phyloP scores from a whole-genome alignment of 169 alveolate genomes.

The Pseudocohnilembus persalinus region DNA sequence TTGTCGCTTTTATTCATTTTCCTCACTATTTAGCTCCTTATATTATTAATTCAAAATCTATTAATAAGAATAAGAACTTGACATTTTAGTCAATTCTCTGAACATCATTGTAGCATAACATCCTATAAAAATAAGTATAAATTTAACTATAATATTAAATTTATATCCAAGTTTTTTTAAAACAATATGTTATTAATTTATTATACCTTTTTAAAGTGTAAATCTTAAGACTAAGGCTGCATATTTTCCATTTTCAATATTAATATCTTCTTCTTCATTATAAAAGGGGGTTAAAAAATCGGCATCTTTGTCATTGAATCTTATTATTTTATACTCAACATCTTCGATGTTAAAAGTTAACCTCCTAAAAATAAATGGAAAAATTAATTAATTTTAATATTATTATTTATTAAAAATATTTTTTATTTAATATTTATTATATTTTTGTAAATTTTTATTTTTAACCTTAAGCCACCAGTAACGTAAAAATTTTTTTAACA shows the following conservation, averaged over 20 bases:
- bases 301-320: constrained; percentile 62
- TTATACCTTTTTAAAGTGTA: constrained; percentile 47
- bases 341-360: constrained; percentile 60
- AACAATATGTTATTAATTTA: too few species aligned
- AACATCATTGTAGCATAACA: constrained; percentile 86
- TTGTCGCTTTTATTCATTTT: too few species aligned
- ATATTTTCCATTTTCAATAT: constrained; percentile 34
- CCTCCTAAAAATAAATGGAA: constrained; percentile 48
- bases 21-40: neutral
- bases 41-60: too few species aligned
- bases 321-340: constrained; percentile 63
- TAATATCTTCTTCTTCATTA: constrained; percentile 35
- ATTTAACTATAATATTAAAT: constrained; percentile 58
- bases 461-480: neutral
- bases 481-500: too few species aligned
- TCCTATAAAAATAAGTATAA: neutral
- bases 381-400: too few species aligned
- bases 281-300: constrained; percentile 77
- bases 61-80: neutral
- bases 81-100: constrained; percentile 66
- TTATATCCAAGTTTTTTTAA: constrained; percentile 57
- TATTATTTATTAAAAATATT: too few species aligned
- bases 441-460: too few species aligned
- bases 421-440: too few species aligned
- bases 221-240: constrained; percentile 34